Base-by-base conservation (phyloP, 768 basidiomycete genomes). In the Trametes cinnabarina region DNA sequence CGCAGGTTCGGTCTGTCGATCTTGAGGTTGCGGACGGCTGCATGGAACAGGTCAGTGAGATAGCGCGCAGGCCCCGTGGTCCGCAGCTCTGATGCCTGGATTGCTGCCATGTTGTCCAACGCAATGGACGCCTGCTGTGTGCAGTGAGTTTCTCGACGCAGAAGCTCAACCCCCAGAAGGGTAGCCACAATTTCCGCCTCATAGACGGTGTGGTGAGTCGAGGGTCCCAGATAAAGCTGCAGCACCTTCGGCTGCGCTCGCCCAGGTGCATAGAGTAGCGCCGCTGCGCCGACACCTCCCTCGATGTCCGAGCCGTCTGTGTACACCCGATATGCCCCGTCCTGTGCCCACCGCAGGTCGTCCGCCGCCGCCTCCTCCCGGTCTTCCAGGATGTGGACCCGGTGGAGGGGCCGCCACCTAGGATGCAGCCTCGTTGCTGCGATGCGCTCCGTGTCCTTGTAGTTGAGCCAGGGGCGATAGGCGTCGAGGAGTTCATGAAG, bases 101-200 rank as follows among this genome's bases (percentile, higher is more conserved):
- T 47, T 15, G 43, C 46, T 3, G 55, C 51, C 10, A 39, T 51
- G 53, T 62, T 62, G 57, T 62, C 57, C 2, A 49, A 48, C 5
- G 32, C 52, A 17, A 52, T 48, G 19, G 57, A 62, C 1, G 52
- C 46, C 9, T 11, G n/a, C 14, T 12, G 42, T 9, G 37, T 34
- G 17, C 52, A 42, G 11, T 12, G 1, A 14, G 14, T 3, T 35
- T 63, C 56, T 15, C 43, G 49, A 3, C 37, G 47, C 5, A 76
- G 34, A 10, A 76, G 61, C 8, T 72, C 60, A 1, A 68, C 11
- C 2, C 41, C 61, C 4, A 76, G 53, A 0, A 69, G 32, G 5
- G 71, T 46, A 0, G 71, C 74, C 5, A 70, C 65, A 0, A 64
- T n/a, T 46, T 76, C 71, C 1, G 63, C 72, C 52, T 73, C 69